These are phyloP conservation scores for Knoxdaviesia proteae DNA, from an alignment of 2,329 filamentous ascomycete species.

Conservation along the genomic window DNA sequence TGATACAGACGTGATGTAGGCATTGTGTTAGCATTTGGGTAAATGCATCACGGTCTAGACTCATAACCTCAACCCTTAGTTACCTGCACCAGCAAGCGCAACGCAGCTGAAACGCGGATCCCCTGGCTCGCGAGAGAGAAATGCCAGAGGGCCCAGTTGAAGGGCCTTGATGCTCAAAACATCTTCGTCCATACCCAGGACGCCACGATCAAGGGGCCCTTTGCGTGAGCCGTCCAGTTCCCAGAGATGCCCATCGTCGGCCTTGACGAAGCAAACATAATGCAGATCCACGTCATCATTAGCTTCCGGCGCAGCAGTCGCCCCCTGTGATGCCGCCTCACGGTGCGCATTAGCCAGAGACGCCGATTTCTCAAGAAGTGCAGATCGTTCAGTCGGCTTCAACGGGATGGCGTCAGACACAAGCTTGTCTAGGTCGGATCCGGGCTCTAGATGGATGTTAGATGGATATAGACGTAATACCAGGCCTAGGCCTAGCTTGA, in stretches of 20 bases:
- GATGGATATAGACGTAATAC: constrained; percentile 2
- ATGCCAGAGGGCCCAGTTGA: constrained; percentile 41
- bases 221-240: constrained; percentile 39
- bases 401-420: constrained; percentile 52
- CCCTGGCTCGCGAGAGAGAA: constrained; percentile 31
- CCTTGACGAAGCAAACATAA: constrained; percentile 86
- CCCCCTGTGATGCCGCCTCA: constrained; percentile 54
- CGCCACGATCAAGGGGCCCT: constrained; percentile 34
- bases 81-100: constrained; percentile 28
- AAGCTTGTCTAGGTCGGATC: constrained; percentile 40
- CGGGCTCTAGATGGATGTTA: constrained; percentile 14
- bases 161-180: constrained; percentile 57
- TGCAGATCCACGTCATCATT: constrained; percentile 78
- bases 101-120: constrained; percentile 40
- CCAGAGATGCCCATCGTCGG: constrained; percentile 38
- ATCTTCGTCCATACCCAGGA: constrained; percentile 40
- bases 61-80: constrained; percentile 12
- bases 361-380: constrained; percentile 55
- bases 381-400: constrained; percentile 41
- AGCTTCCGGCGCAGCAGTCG: constrained; percentile 58
- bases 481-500: background rate
- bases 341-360: constrained; percentile 62
- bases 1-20: no score
- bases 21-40: no score
- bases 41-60: no score